Base-by-base conservation (phyloP, 805 yeast genomes). In the Limtongia smithiae region DNA sequence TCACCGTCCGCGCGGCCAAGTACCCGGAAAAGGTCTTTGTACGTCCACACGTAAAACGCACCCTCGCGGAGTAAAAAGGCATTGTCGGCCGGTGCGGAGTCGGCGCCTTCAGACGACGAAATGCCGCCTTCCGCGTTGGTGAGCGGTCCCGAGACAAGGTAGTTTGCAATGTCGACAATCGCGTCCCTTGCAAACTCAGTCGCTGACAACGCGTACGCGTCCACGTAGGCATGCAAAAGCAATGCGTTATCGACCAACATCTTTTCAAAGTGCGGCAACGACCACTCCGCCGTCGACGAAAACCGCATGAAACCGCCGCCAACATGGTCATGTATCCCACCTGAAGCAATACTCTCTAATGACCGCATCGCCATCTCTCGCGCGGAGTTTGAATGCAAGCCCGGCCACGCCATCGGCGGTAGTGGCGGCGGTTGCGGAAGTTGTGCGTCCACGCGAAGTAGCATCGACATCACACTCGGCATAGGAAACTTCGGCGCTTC, bases 221-320 rank as follows among this genome's bases (percentile, higher is more conserved):
- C 65, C 2, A 61, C 50, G 38, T 61, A 65, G 1, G 70, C 72
- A 36, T 57, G 42, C 31, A 70, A 59, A 28, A 70, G 50, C 28
- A 63, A 54, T 0, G 69, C 68, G 50, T 70, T 73, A 37, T 68
- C 72, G 40, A 38, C 41, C 0, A 28, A 44, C 65, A 66, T 65
- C 50, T 70, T 70, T 40, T 68, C 71, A 55, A 70, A 68, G 37
- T 66, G 69, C 2, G 74, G 74, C 32, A 70, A 55, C 31, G 61
- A 62, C 73, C 73, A 70, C 46, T 70, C 73, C 2, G 60, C 62
- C 9, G 71, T 64, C 15, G 67, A 66, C 0, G 72, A 66, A 53
- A 68, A 69, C 24, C 70, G 43, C 20, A 67, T 57, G 43, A 68
- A 65, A 22, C 74, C 74, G 22, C 65, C 46, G 5, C 70, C 69